A percentile compares a stretch with the other conserved stretches of the same genome.
Conservation (phyloP, 2,329 filamentous ascomycete genomes). For the Sporothrix humicola region DNA sequence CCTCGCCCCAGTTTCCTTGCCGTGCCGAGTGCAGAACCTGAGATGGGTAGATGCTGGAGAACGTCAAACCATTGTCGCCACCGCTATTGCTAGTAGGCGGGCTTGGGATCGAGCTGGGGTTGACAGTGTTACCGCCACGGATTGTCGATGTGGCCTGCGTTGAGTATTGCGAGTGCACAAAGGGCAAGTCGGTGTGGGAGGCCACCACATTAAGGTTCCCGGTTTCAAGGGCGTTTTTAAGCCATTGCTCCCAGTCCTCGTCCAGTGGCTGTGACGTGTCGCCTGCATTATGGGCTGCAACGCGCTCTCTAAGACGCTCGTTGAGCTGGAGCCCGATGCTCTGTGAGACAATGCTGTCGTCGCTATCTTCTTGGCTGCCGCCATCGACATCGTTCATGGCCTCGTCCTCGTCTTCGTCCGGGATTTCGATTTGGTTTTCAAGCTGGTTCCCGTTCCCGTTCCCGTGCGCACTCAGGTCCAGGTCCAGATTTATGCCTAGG, state of each 20-base stretch:
- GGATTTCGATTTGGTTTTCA: not conserved
- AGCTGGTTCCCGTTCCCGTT: too few relatives aligned
- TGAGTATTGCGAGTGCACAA: constrained; percentile 32
- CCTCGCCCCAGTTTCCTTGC: constrained; percentile 61
- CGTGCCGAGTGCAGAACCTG: constrained; percentile 62
- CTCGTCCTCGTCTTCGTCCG: not conserved
- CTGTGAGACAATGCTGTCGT: constrained; percentile 53
- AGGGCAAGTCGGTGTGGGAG: constrained; percentile 49
- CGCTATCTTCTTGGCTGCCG: constrained; percentile 50
- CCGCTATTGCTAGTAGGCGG: not conserved
- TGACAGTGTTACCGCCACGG: not conserved
- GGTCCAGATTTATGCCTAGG: not conserved
- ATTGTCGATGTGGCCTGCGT: not conserved
- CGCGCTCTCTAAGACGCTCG: constrained; percentile 67
- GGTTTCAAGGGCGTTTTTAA: constrained; percentile 71
- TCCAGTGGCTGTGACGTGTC: constrained; percentile 65
- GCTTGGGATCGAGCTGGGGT: not conserved
- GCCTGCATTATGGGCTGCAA: constrained; percentile 66
- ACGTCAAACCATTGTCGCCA: not conserved
- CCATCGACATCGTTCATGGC: constrained; percentile 37
- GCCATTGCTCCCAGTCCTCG: constrained; percentile 76
- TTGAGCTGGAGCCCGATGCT: constrained; percentile 69
- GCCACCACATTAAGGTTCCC: constrained; percentile 60
- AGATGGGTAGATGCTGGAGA: constrained; percentile 38
- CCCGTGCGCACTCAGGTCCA: not conserved